phyloP scores from a whole-genome alignment of 1,139 yeast genomes.

The Suhomyces atakaporum region DNA sequence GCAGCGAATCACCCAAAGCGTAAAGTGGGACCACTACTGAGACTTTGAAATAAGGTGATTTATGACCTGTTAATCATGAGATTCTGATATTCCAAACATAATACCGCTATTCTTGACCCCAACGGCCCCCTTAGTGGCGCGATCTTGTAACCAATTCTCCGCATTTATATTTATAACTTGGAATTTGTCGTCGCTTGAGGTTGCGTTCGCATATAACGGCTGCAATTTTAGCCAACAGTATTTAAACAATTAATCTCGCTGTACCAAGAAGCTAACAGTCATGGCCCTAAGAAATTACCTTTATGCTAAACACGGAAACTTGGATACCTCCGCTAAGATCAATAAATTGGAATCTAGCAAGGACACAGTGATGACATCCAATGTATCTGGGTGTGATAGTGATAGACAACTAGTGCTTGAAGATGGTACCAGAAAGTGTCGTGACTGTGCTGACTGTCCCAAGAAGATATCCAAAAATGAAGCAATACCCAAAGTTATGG shows the following conservation, averaged over 20 bases:
- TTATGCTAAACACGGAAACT: conserved; percentile 42
- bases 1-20: conserved; percentile 1
- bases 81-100: not conserved
- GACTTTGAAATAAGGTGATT: conserved; percentile 5
- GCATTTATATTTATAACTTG: not conserved
- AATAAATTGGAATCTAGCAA: conserved; percentile 20
- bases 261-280: not conserved
- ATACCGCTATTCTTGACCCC: too few relatives aligned
- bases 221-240: conserved; percentile 3
- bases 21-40: conserved; percentile 17
- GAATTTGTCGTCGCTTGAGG: too few relatives aligned
- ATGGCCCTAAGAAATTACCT: conserved; percentile 49
- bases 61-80: conserved; percentile 1
- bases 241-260: not conserved
- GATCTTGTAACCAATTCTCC: not conserved
- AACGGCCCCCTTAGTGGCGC: not conserved
- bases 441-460: conserved; percentile 33
- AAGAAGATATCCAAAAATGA: conserved; percentile 12
- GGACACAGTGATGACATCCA: not conserved
- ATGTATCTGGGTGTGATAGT: conserved; percentile 17
- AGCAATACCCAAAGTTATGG: conserved; percentile 6
- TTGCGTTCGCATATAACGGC: conserved; percentile 1
- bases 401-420: conserved; percentile 22
- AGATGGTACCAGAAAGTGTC: conserved; percentile 26
- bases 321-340: conserved; percentile 22